These are phyloP conservation scores for Butyriboletus pseudospeciosus DNA, from an alignment of 1,284 basidiomycete species.

Conservation along the genomic window DNA sequence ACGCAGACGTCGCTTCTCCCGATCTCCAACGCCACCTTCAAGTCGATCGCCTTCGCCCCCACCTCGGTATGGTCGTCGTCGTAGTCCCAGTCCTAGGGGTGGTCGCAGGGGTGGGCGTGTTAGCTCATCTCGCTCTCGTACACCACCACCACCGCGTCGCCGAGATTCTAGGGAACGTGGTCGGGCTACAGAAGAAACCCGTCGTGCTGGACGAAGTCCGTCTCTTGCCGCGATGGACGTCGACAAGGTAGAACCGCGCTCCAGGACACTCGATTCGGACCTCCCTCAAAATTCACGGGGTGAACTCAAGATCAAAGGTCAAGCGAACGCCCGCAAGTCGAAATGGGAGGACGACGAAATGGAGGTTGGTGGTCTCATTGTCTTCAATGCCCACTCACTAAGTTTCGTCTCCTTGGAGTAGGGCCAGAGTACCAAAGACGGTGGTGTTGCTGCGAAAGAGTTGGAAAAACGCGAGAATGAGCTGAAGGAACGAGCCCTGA, in stretches of 20 bases:
- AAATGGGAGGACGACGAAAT: constrained; percentile 43
- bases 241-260: constrained; percentile 30
- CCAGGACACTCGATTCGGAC: constrained; percentile 26
- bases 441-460: constrained; percentile 31
- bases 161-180: constrained; percentile 29
- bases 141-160: constrained; percentile 24
- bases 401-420: constrained; percentile 19
- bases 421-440: constrained; percentile 10
- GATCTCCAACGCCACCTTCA: constrained; percentile 33
- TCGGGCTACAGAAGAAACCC: constrained; percentile 22
- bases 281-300: constrained; percentile 34
- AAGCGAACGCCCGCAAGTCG: constrained; percentile 48
- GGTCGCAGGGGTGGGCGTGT: constrained; percentile 29
- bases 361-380: constrained; percentile 24
- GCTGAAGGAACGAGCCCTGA: constrained; percentile 69
- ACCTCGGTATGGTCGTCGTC: constrained; percentile 27
- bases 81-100: constrained; percentile 36
- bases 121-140: constrained; percentile 27
- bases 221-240: constrained; percentile 42
- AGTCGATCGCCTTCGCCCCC: constrained; percentile 44
- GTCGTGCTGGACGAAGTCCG: constrained; percentile 23
- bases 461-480: constrained; percentile 66
- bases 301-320: constrained; percentile 71
- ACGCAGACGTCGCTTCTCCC: constrained; percentile 49
- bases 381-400: constrained; percentile 2